Conservation (phyloP, 2,329 filamentous ascomycete species). For the Calonectria pseudoturangicola region DNA sequence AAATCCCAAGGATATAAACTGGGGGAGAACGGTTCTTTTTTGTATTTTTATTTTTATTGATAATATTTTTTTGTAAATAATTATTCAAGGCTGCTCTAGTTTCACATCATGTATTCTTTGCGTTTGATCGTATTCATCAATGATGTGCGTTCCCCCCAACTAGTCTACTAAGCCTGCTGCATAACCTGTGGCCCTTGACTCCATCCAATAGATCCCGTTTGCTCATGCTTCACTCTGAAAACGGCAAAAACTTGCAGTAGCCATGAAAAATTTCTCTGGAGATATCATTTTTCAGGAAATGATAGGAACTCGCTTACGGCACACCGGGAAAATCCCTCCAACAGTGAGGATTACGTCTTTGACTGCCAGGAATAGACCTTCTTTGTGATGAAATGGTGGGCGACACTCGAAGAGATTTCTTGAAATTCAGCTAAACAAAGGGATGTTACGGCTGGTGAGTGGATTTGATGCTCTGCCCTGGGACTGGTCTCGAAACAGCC, state of each 20-base stretch:
- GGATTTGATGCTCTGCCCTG: not conserved
- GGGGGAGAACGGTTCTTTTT: not conserved
- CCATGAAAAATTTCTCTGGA: not conserved
- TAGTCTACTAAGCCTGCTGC: not conserved
- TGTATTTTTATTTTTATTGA: not conserved
- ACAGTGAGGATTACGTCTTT: not conserved
- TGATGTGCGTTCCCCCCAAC: not conserved
- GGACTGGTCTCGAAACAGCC: not conserved
- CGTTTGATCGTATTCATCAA: not conserved
- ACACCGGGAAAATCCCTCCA: not conserved
- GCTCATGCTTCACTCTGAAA: slow-evolving; percentile 2
- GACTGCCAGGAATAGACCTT: not conserved
- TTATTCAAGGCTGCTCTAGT: not conserved
- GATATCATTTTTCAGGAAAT: not conserved
- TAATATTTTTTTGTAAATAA: not conserved
- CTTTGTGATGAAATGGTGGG: not conserved
- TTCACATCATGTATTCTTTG: too few relatives aligned
- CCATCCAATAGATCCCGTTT: not conserved
- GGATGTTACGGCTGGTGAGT: too few relatives aligned
- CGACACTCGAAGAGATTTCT: not conserved
- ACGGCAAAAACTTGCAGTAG: slow-evolving; percentile 4
- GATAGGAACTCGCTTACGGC: not conserved
- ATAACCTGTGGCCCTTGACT: not conserved
- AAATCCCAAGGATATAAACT: too few relatives aligned
- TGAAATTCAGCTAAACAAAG: not conserved